A percentile compares a stretch with the other conserved stretches of the same genome.
These are phyloP conservation scores for Phyllosticta capitalensis DNA, from an alignment of 2,329 filamentous ascomycete species.

Conservation along the genomic window DNA sequence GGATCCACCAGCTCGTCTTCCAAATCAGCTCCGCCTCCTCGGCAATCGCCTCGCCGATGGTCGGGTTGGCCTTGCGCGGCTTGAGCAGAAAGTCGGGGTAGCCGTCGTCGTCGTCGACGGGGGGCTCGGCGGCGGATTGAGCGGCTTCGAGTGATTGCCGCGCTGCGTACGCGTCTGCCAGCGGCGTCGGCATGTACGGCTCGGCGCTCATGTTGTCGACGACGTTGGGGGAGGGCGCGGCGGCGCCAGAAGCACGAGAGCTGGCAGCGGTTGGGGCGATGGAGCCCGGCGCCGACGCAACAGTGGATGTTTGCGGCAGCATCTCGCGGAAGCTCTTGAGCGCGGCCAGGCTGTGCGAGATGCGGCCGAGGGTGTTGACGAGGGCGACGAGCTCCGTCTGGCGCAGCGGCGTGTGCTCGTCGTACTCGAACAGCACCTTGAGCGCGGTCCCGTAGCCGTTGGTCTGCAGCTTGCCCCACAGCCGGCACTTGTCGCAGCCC, in stretches of 20 bases:
- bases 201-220: conserved; percentile 17
- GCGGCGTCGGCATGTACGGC: conserved; percentile 13
- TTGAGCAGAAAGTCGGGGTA: conserved; percentile 35
- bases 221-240: conserved; percentile 14
- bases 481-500: conserved; percentile 93
- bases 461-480: conserved; percentile 96
- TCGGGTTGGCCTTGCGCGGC: conserved; percentile 32
- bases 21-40: conserved; percentile 56
- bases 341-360: conserved; percentile 70
- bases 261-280: not conserved
- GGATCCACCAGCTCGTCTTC: conserved; percentile 54
- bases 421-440: conserved; percentile 93
- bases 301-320: conserved; percentile 21
- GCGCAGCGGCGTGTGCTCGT: conserved; percentile 64
- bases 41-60: conserved; percentile 48
- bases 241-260: conserved; percentile 24
- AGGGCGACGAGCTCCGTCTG: conserved; percentile 89
- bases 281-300: not conserved
- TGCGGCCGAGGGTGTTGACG: conserved; percentile 84
- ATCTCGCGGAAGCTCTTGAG: conserved; percentile 60
- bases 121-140: conserved; percentile 15
- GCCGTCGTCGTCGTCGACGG: conserved; percentile 29
- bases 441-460: conserved; percentile 89
- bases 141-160: conserved; percentile 22
- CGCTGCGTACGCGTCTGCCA: conserved; percentile 13